Percentiles rank a stretch among this genome's conserved stretches.
These are phyloP conservation scores for Fusarium transvaalense DNA, from an alignment of 2,329 filamentous ascomycete species.

Conservation along the genomic window DNA sequence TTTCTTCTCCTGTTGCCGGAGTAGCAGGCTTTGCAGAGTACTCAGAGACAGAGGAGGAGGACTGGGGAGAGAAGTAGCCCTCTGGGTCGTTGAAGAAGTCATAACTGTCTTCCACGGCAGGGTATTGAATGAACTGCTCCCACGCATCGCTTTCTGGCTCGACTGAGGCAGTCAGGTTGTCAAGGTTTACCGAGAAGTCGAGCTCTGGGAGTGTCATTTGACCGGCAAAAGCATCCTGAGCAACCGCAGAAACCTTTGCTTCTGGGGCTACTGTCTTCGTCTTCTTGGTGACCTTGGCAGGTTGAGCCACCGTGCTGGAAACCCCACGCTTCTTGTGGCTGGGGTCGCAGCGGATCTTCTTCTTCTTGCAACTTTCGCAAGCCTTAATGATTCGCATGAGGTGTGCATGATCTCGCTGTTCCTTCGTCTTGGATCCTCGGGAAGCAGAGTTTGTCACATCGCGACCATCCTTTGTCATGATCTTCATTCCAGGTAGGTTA, in stretches of 20 bases:
- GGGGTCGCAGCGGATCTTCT: conserved; percentile 74
- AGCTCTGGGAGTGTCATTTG: conserved; percentile 36
- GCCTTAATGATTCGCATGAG: conserved; percentile 76
- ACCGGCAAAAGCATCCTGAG: conserved; percentile 20
- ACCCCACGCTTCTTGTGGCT: conserved; percentile 66
- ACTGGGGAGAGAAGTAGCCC: conserved; percentile 57
- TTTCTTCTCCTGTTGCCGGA: conserved; percentile 45
- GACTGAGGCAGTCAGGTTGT: conserved; percentile 32
- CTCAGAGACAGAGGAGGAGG: conserved; percentile 46
- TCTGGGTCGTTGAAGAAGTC: conserved; percentile 62
- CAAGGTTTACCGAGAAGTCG: conserved; percentile 43
- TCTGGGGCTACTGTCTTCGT: conserved; percentile 47
- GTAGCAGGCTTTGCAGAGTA: conserved; percentile 48
- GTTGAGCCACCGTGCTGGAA: conserved; percentile 50
- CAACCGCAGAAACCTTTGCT: conserved; percentile 23
- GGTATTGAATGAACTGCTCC: conserved; percentile 62
- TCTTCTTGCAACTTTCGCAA: conserved; percentile 71
- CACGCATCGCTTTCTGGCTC: conserved; percentile 51
- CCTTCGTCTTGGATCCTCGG: conserved; percentile 74
- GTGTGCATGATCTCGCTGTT: conserved; percentile 75
- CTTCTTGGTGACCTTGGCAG: conserved; percentile 59
- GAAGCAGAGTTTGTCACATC: conserved; percentile 74
- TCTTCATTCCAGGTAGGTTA: conserved; percentile 73
- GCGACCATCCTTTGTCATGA: conserved; percentile 72
- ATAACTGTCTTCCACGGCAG: conserved; percentile 56